Percentiles rank a stretch among this genome's conserved stretches.
Evolutionary conservation across 768 basidiomycete species (phyloP).

Genomic region (button mushroom (Agaricus bisporus)): DNA sequence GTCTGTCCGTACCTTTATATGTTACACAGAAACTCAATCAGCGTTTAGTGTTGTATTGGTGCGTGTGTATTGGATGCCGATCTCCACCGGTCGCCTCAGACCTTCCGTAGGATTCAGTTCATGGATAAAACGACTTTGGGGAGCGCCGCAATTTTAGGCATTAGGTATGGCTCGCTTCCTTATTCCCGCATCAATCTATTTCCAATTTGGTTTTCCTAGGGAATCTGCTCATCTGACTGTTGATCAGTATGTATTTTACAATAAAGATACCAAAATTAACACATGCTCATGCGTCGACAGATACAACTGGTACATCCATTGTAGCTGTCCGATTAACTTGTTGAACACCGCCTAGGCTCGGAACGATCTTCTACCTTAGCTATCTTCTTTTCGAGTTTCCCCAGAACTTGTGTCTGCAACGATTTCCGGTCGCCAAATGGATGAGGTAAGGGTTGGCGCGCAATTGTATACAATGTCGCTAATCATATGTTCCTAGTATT

Average conservation of each 20-base stretch:
- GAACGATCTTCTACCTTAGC: slow-evolving; percentile 68
- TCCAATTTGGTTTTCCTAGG: slow-evolving; percentile 24
- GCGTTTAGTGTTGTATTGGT: slow-evolving; percentile 50
- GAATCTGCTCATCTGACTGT: slow-evolving; percentile 56
- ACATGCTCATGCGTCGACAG: slow-evolving; percentile 22
- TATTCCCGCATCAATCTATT: background rate
- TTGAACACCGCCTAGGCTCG: slow-evolving; percentile 42
- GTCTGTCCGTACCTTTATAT: background rate
- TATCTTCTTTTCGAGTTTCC: slow-evolving; percentile 71
- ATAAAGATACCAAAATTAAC: background rate
- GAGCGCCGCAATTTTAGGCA: slow-evolving; percentile 63
- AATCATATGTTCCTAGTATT: slow-evolving; percentile 27
- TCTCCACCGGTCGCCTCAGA: background rate
- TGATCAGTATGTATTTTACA: slow-evolving; percentile 42
- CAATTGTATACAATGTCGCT: background rate
- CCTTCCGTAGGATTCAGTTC: slow-evolving; percentile 55
- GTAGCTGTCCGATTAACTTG: background rate
- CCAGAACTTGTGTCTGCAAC: slow-evolving; percentile 65
- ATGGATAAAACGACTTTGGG: slow-evolving; percentile 76
- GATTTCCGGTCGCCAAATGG: slow-evolving; percentile 75
- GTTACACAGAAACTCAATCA: too few relatives aligned
- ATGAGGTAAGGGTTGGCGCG: slow-evolving; percentile 47
- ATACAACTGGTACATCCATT: slow-evolving; percentile 52
- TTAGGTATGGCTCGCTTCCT: slow-evolving; percentile 36
- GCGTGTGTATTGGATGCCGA: slow-evolving; percentile 5